Conservation (phyloP, 1,139 yeast species). For the Candida sanyaensis region DNA sequence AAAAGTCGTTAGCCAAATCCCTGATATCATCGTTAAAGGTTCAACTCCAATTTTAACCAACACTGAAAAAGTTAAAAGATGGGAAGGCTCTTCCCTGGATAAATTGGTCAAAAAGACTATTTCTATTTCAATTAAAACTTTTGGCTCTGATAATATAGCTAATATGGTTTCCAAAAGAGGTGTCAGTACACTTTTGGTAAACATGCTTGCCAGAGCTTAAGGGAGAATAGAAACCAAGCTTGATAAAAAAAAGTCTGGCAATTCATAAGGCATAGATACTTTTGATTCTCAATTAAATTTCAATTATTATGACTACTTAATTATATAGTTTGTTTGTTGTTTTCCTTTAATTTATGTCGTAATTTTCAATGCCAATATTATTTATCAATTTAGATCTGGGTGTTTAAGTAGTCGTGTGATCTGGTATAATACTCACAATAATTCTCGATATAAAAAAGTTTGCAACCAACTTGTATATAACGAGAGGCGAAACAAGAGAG, state of each 20-base stretch:
- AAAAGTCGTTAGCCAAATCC: neutral
- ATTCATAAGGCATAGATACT: neutral
- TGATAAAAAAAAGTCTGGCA: slow-evolving; percentile 2
- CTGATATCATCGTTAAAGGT: neutral
- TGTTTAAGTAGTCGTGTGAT: neutral
- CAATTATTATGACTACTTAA: too few species aligned
- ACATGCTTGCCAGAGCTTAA: slow-evolving; percentile 1
- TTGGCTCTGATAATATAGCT: slow-evolving; percentile 4
- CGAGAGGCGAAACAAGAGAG: neutral
- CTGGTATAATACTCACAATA: neutral
- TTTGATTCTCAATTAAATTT: too few species aligned
- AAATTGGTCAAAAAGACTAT: slow-evolving; percentile 3
- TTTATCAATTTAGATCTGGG: too few species aligned
- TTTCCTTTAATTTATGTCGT: too few species aligned
- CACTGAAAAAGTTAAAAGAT: slow-evolving; percentile 2
- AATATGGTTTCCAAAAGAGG: slow-evolving; percentile 2
- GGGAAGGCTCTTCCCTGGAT: neutral
- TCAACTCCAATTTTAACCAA: neutral
- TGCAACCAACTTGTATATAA: slow-evolving; percentile 5
- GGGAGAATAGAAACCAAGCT: neutral
- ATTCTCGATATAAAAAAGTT: neutral
- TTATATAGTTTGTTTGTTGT: too few species aligned
- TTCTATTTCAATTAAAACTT: neutral
- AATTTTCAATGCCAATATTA: too few species aligned
- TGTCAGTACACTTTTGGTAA: neutral